phyloP scores from a whole-genome alignment of 2,329 filamentous ascomycete genomes.

The Dactylellina leptospora region DNA sequence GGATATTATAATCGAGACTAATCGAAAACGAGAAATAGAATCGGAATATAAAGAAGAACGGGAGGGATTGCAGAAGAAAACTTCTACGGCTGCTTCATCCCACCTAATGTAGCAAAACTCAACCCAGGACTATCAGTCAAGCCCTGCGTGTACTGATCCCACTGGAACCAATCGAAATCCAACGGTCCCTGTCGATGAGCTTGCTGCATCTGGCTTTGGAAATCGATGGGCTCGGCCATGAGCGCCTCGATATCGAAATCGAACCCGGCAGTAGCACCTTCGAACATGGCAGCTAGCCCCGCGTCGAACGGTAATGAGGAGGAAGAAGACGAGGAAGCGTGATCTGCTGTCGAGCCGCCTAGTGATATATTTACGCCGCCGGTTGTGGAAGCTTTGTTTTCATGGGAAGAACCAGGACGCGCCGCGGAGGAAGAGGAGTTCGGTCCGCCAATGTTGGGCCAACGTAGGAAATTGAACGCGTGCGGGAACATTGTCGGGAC shows the following conservation, averaged over 20 bases:
- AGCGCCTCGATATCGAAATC: conserved; percentile 56
- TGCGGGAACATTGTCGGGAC: conserved; percentile 45
- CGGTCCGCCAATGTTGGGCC: conserved; percentile 40
- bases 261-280: conserved; percentile 46
- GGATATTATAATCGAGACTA: background rate
- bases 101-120: conserved; percentile 31
- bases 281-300: conserved; percentile 30
- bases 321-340: background rate
- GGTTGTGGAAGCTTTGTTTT: conserved; percentile 18
- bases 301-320: conserved; percentile 22
- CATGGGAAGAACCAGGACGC: conserved; percentile 43
- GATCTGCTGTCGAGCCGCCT: conserved; percentile 34
- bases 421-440: conserved; percentile 9
- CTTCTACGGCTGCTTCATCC: conserved; percentile 2
- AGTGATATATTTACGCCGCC: conserved; percentile 4
- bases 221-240: conserved; percentile 56
- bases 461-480: conserved; percentile 50
- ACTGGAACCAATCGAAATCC: conserved; percentile 58
- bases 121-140: conserved; percentile 44
- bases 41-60: too few species aligned
- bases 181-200: conserved; percentile 55
- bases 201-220: conserved; percentile 57
- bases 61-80: background rate
- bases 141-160: conserved; percentile 54
- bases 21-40: too few species aligned